Conservation (phyloP, 495 filamentous ascomycete species). For the Bombardia bombarda region DNA sequence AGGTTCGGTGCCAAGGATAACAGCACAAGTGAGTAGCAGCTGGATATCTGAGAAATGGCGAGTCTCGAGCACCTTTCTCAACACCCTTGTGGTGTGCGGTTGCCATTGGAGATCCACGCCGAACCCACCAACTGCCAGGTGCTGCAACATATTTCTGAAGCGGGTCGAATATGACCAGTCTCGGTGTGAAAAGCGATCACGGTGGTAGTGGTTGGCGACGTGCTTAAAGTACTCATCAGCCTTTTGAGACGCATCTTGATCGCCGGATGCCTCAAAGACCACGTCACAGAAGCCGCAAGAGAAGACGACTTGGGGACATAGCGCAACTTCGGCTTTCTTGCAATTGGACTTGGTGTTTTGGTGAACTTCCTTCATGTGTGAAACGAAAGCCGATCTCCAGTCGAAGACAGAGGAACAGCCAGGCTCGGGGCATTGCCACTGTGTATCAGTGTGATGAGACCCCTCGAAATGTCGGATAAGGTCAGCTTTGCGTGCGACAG, state of each 20-base stretch:
- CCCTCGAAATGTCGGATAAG: constrained; percentile 20
- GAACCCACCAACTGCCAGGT: constrained; percentile 3
- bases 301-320: constrained; percentile 18
- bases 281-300: constrained; percentile 21
- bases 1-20: constrained; percentile 4
- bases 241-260: constrained; percentile 7
- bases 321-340: constrained; percentile 6
- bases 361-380: constrained; percentile 16
- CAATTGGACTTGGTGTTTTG: constrained; percentile 5
- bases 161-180: constrained; percentile 17
- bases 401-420: constrained; percentile 16
- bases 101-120: constrained; percentile 15
- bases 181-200: constrained; percentile 9
- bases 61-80: constrained; percentile 19
- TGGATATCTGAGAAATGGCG: constrained; percentile 12
- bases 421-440: constrained; percentile 15
- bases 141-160: constrained; percentile 20
- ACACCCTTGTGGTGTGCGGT: constrained; percentile 13
- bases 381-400: constrained; percentile 16
- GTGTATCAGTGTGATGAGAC: constrained; percentile 16
- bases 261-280: constrained; percentile 14
- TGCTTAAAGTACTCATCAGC: constrained; percentile 18
- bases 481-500: constrained; percentile 14
- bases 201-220: constrained; percentile 17
- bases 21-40: constrained; percentile 12